phyloP scores from a whole-genome alignment of 805 yeast species.

The Helenozyma baotianmanensis region DNA sequence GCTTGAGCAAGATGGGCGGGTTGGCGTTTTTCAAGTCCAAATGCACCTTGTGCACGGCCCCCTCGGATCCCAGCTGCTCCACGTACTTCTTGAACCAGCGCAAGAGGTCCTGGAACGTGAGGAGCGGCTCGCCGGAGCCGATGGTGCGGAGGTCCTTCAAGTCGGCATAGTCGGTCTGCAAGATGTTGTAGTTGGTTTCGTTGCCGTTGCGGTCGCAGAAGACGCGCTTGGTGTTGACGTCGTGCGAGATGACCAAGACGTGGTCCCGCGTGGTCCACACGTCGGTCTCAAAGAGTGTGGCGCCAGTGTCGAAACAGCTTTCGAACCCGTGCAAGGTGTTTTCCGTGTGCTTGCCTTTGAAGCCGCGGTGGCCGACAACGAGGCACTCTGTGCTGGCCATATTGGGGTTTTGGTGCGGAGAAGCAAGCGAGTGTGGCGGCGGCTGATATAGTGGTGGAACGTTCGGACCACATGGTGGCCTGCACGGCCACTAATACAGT shows the following conservation, averaged over 20 bases:
- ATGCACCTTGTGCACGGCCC: constrained; percentile 25
- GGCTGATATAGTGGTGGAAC: not conserved
- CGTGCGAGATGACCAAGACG: constrained; percentile 38
- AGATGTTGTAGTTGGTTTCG: constrained; percentile 31
- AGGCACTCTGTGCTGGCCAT: constrained; percentile 8
- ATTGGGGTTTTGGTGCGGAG: too few relatives aligned
- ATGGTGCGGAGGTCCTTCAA: constrained; percentile 23
- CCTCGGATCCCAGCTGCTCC: constrained; percentile 8
- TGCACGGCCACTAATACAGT: not conserved
- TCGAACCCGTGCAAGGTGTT: constrained; percentile 36
- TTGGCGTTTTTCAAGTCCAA: constrained; percentile 39
- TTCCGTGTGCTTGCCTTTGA: constrained; percentile 36
- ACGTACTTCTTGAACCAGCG: constrained; percentile 26
- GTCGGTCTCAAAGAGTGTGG: constrained; percentile 40
- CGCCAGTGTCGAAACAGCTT: constrained; percentile 35
- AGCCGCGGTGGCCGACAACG: constrained; percentile 42
- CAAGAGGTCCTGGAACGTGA: constrained; percentile 30
- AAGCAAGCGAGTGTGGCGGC: not conserved
- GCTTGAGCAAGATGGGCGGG: constrained; percentile 29
- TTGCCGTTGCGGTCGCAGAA: constrained; percentile 32
- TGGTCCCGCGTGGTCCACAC: constrained; percentile 36
- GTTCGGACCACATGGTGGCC: not conserved
- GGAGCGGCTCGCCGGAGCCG: constrained; percentile 28
- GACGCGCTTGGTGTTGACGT: constrained; percentile 33
- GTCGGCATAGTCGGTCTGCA: constrained; percentile 25